Conservation (phyloP, 1,284 basidiomycete species). For the Papiliotrema flavescens region DNA sequence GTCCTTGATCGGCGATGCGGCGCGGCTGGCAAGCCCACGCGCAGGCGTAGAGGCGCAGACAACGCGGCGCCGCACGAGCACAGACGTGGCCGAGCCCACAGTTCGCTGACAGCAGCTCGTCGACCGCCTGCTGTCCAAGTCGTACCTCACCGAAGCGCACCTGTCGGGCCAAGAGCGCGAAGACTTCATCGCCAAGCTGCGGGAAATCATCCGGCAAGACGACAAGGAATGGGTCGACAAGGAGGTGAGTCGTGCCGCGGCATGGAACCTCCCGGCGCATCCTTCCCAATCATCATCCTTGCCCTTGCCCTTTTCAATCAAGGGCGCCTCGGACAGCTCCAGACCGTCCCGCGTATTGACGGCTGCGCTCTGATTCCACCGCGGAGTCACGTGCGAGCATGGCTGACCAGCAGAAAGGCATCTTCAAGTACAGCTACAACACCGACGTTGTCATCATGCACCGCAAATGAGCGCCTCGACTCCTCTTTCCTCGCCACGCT, state of each 20-base stretch:
- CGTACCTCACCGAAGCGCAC: constrained; percentile 39
- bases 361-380: no score
- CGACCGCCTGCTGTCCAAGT: constrained; percentile 41
- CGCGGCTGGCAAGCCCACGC: no score
- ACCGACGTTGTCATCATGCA: constrained; percentile 37
- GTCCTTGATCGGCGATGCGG: neutral
- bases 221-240: constrained; percentile 41
- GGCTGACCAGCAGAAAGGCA: constrained; percentile 25
- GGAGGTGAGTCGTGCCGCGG: constrained; percentile 21
- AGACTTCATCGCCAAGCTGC: constrained; percentile 23
- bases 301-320: no score
- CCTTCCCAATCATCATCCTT: no score
- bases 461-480: constrained; percentile 10
- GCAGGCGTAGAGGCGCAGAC: no score
- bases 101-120: constrained; percentile 20
- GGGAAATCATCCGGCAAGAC: constrained; percentile 19
- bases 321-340: no score
- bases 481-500: no score
- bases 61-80: neutral
- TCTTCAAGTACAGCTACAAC: constrained; percentile 35
- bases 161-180: constrained; percentile 28
- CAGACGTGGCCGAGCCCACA: neutral
- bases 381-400: no score
- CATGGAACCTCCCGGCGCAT: no score
- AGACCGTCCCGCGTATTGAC: no score